Conservation (phyloP, 1,284 basidiomycete genomes). For the Sanghuangporus baumii region DNA sequence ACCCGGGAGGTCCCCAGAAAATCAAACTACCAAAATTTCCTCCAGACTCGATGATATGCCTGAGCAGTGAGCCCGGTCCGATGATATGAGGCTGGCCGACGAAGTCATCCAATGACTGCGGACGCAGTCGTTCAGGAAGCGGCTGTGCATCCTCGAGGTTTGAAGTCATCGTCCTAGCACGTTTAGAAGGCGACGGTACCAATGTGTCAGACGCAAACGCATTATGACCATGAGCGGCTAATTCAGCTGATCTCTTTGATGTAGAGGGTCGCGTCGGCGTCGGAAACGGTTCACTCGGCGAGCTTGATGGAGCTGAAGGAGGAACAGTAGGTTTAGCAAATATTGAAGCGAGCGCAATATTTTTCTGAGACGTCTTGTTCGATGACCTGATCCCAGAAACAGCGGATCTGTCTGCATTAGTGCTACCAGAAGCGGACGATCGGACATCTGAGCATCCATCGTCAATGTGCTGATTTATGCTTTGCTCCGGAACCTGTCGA, state of each 20-base stretch:
- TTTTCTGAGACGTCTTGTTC: neutral
- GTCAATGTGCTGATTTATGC: slow-evolving; percentile 47
- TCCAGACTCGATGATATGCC: slow-evolving; percentile 40
- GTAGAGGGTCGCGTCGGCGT: slow-evolving; percentile 2
- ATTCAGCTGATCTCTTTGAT: slow-evolving; percentile 3
- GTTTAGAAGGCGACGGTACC: slow-evolving; percentile 23
- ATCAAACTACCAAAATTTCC: slow-evolving; percentile 49
- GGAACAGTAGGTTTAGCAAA: slow-evolving; percentile 13
- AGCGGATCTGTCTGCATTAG: slow-evolving; percentile 18
- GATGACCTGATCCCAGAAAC: neutral
- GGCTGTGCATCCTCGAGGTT: slow-evolving; percentile 35
- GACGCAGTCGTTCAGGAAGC: slow-evolving; percentile 62
- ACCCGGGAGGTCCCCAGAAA: slow-evolving; percentile 75
- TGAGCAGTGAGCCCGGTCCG: slow-evolving; percentile 47
- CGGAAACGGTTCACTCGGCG: neutral
- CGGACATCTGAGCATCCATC: slow-evolving; percentile 32
- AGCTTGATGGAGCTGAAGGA: neutral
- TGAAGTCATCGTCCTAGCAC: slow-evolving; percentile 23
- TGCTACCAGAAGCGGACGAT: slow-evolving; percentile 9
- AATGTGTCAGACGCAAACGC: slow-evolving; percentile 19
- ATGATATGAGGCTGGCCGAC: slow-evolving; percentile 65
- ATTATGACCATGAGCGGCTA: slow-evolving; percentile 2
- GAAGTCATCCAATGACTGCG: slow-evolving; percentile 54
- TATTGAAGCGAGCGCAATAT: slow-evolving; percentile 11
- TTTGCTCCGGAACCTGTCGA: slow-evolving; percentile 31